Percentiles rank a stretch among this genome's conserved stretches.
phyloP scores from a whole-genome alignment of 345 rosid species.

The Gossypium sturtianum region DNA sequence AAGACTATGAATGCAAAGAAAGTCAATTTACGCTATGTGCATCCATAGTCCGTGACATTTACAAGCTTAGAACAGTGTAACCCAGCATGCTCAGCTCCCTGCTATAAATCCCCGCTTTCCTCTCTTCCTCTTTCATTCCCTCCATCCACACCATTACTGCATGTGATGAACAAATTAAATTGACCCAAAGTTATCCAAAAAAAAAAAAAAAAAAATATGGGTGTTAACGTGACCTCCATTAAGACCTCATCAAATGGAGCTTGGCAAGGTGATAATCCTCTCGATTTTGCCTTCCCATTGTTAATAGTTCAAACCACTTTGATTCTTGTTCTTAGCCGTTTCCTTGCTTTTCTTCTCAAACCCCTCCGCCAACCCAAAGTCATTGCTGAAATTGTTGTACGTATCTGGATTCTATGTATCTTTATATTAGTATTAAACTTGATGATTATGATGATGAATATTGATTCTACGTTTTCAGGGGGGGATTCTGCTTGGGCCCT shows the following conservation, averaged over 20 bases:
- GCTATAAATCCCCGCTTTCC: background rate
- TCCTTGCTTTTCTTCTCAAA: slow-evolving; percentile 66
- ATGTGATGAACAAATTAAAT: background rate
- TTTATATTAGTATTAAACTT: background rate
- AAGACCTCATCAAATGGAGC: slow-evolving; percentile 75
- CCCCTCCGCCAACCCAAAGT: slow-evolving; percentile 97
- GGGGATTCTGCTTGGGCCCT: slow-evolving; percentile 81
- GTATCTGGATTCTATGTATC: background rate
- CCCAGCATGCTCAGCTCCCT: background rate
- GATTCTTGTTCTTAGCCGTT: slow-evolving; percentile 57
- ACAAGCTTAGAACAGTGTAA: background rate
- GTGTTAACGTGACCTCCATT: slow-evolving; percentile 53
- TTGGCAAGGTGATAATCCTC: slow-evolving; percentile 94
- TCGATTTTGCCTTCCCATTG: slow-evolving; percentile 72
- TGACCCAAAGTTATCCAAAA: background rate
- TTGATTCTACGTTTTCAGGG: slow-evolving; percentile 39
- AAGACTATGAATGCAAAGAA: background rate
- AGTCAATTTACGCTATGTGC: background rate
- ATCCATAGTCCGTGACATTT: background rate
- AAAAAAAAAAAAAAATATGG: slow-evolving; percentile 24
- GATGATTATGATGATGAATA: no score
- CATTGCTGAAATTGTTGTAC: slow-evolving; percentile 87
- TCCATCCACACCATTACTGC: background rate
- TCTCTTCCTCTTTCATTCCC: background rate
- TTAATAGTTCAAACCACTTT: slow-evolving; percentile 65